phyloP scores from a whole-genome alignment of 2,329 filamentous ascomycete genomes.

The Arthroderma sp. region DNA sequence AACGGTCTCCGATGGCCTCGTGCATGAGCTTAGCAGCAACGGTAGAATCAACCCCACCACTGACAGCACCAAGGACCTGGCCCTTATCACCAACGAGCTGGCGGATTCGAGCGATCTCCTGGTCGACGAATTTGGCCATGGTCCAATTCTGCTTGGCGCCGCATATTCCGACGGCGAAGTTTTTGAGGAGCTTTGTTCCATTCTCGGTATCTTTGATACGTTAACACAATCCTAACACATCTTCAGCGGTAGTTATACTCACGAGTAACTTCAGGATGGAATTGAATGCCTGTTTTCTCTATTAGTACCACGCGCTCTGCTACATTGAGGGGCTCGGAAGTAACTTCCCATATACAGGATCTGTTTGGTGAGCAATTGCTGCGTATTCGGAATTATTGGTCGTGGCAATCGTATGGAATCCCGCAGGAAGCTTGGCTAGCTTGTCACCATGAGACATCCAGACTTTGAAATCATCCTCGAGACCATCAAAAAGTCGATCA shows the following conservation, averaged over 20 bases:
- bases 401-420: slow-evolving; percentile 60
- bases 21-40: slow-evolving; percentile 78
- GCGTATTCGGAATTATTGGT: slow-evolving; percentile 68
- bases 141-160: slow-evolving; percentile 64
- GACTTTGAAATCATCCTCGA: slow-evolving; percentile 57
- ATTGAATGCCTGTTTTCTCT: slow-evolving; percentile 49
- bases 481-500: slow-evolving; percentile 63
- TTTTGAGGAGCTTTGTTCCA: slow-evolving; percentile 59
- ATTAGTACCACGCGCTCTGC: slow-evolving; percentile 14
- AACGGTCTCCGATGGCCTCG: slow-evolving; percentile 72
- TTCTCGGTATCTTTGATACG: slow-evolving; percentile 37
- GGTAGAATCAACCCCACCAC: slow-evolving; percentile 78
- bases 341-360: slow-evolving; percentile 42
- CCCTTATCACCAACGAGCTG: slow-evolving; percentile 66
- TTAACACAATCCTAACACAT: slow-evolving; percentile 19
- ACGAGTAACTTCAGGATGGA: slow-evolving; percentile 71
- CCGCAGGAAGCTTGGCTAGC: slow-evolving; percentile 57
- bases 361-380: slow-evolving; percentile 46
- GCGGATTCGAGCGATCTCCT: slow-evolving; percentile 69
- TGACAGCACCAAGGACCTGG: slow-evolving; percentile 69
- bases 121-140: slow-evolving; percentile 70
- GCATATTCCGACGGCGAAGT: slow-evolving; percentile 79
- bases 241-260: too few relatives aligned
- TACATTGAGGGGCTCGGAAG: slow-evolving; percentile 16
- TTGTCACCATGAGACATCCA: slow-evolving; percentile 91